Evolutionary conservation across 108 stramenopile genomes (phyloP).

Genomic region (Cyclostephanos invisitatus): DNA sequence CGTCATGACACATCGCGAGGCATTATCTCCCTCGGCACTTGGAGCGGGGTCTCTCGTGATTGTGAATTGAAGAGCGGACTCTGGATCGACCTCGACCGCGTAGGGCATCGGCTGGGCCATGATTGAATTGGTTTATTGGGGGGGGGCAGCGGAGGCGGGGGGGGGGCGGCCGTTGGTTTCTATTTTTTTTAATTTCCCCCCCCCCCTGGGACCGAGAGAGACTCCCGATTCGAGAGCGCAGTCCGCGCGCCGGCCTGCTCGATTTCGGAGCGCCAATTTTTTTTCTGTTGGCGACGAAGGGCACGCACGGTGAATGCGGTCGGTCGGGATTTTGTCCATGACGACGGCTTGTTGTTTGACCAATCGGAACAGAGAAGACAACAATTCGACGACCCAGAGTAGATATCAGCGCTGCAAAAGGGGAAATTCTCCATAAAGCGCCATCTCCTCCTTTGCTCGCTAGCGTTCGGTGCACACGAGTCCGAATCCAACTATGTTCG

Average conservation of each 20-base stretch:
- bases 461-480: background rate
- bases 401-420: too few relatives aligned
- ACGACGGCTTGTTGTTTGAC: too few relatives aligned
- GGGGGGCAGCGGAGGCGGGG: background rate
- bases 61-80: slow-evolving; percentile 70
- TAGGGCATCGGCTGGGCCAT: slow-evolving; percentile 25
- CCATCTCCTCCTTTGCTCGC: background rate
- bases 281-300: background rate
- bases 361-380: too few relatives aligned
- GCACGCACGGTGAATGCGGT: too few relatives aligned
- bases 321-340: background rate
- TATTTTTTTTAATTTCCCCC: background rate
- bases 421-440: too few relatives aligned
- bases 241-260: background rate
- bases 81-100: slow-evolving; percentile 70
- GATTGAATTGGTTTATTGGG: slow-evolving; percentile 6
- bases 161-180: background rate
- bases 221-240: background rate
- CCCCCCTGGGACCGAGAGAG: background rate
- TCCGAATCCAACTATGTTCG: slow-evolving; percentile 27
- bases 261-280: background rate
- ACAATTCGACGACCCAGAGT: too few relatives aligned
- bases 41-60: slow-evolving; percentile 51
- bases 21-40: slow-evolving; percentile 38
- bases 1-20: slow-evolving; percentile 69